Evolutionary conservation across 1,284 basidiomycete genomes (phyloP).

Genomic region (Thelephora terrestris): DNA sequence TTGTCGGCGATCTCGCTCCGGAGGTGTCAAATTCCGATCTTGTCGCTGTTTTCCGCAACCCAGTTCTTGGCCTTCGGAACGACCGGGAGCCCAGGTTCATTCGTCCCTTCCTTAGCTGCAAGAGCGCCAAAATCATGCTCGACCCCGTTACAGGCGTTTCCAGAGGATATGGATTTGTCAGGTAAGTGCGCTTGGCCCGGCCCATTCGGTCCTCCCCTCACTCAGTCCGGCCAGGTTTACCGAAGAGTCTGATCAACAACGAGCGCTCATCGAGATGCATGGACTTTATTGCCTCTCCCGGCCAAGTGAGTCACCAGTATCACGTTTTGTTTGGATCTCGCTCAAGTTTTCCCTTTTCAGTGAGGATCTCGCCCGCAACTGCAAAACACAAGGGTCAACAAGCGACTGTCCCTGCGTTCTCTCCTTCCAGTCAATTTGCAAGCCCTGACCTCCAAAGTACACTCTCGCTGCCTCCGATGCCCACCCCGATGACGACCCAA

Average conservation of each 20-base stretch:
- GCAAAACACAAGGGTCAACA: slow-evolving; percentile 60
- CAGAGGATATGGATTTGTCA: slow-evolving; percentile 82
- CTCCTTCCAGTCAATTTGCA: slow-evolving; percentile 15
- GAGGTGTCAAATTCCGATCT: slow-evolving; percentile 86
- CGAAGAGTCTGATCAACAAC: slow-evolving; percentile 78
- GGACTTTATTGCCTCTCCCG: slow-evolving; percentile 78
- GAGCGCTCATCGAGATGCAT: slow-evolving; percentile 85
- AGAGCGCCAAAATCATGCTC: slow-evolving; percentile 90
- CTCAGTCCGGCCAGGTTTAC: slow-evolving; percentile 47
- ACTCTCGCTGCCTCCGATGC: slow-evolving; percentile 33
- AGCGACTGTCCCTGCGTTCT: slow-evolving; percentile 8
- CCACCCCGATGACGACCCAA: slow-evolving; percentile 35
- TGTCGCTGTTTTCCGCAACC: slow-evolving; percentile 80
- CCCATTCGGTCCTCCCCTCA: slow-evolving; percentile 1
- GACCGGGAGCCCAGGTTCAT: slow-evolving; percentile 79
- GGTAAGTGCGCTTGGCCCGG: slow-evolving; percentile 33
- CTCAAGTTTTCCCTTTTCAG: slow-evolving; percentile 27
- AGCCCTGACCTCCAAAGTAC: slow-evolving; percentile 22
- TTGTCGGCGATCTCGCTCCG: slow-evolving; percentile 83
- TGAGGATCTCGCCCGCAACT: slow-evolving; percentile 82
- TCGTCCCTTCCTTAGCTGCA: slow-evolving; percentile 77
- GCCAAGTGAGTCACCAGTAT: slow-evolving; percentile 49
- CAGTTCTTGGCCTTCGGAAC: slow-evolving; percentile 69
- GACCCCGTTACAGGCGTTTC: slow-evolving; percentile 82
- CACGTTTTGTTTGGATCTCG: not conserved